A percentile compares a stretch with the other conserved stretches of the same genome.
phyloP scores from a whole-genome alignment of 768 basidiomycete species.

The Termitomyces sp. region DNA sequence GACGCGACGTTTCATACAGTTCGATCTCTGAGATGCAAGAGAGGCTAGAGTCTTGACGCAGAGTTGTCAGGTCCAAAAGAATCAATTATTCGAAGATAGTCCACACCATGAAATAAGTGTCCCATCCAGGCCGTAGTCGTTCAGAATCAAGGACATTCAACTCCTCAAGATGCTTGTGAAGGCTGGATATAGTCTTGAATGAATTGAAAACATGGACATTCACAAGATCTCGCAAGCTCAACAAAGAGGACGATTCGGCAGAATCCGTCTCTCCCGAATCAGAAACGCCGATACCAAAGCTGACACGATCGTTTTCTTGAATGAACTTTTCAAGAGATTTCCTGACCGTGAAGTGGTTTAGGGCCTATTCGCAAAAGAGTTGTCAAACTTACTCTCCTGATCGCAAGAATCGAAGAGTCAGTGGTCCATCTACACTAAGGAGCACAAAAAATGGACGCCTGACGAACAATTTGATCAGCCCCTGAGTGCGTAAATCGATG shows the following conservation, averaged over 20 bases:
- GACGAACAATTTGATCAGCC: conserved; percentile 60
- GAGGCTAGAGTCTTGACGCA: conserved; percentile 74
- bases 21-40: conserved; percentile 83
- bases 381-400: conserved; percentile 37
- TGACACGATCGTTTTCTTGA: conserved; percentile 56
- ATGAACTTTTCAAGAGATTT: conserved; percentile 70
- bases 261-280: conserved; percentile 17
- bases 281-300: conserved; percentile 44
- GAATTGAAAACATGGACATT: conserved; percentile 59
- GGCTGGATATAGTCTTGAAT: conserved; percentile 45
- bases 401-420: conserved; percentile 62
- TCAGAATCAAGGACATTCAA: conserved; percentile 68
- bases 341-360: conserved; percentile 1
- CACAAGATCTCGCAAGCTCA: conserved; percentile 40
- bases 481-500: conserved; percentile 50
- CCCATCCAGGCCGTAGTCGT: conserved; percentile 86
- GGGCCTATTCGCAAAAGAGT: background rate
- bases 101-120: conserved; percentile 92
- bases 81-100: background rate
- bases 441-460: conserved; percentile 91
- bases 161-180: conserved; percentile 60
- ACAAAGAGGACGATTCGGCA: conserved; percentile 6
- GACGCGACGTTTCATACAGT: conserved; percentile 96
- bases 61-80: background rate
- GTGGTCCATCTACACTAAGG: conserved; percentile 76